These are phyloP conservation scores for Ocimum tenuiflorum DNA, from an alignment of 257 asterid genomes.

Conservation along the genomic window DNA sequence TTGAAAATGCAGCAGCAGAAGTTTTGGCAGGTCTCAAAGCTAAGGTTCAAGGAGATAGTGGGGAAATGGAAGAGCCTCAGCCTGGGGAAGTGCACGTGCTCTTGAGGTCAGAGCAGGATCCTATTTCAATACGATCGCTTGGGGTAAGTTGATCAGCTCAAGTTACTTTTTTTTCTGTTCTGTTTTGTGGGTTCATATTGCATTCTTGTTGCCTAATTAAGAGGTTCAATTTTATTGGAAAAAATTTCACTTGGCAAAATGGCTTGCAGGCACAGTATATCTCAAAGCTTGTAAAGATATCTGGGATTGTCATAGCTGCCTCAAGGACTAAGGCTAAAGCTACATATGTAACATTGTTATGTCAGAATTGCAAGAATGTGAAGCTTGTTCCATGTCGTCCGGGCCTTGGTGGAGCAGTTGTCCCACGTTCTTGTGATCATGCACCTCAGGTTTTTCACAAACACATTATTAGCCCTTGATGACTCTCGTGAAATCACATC, in stretches of 20 bases:
- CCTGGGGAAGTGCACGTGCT: constrained; percentile 87
- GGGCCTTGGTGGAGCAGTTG: constrained; percentile 95
- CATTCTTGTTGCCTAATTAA: neutral
- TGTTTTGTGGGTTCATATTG: neutral
- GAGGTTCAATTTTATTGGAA: neutral
- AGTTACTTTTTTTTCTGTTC: neutral
- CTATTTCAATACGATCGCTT: constrained; percentile 67
- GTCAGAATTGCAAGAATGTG: constrained; percentile 83
- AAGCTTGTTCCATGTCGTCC: constrained; percentile 94
- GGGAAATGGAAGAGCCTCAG: constrained; percentile 85
- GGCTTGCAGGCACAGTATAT: constrained; percentile 71
- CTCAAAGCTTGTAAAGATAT: constrained; percentile 80
- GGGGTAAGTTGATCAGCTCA: constrained; percentile 59
- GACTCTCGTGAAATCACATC: neutral
- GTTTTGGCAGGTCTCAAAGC: constrained; percentile 78
- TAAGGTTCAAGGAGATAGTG: constrained; percentile 69
- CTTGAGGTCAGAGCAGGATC: constrained; percentile 82
- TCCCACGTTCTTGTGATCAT: constrained; percentile 93
- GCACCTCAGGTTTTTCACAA: constrained; percentile 57
- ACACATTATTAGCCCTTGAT: neutral
- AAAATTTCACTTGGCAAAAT: neutral
- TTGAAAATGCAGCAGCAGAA: constrained; percentile 91
- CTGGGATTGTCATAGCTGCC: constrained; percentile 95
- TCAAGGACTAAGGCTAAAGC: constrained; percentile 98
- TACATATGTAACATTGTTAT: constrained; percentile 78